These are phyloP conservation scores for Vitis riparia DNA, from an alignment of 164 flowering plant genomes.

Conservation along the genomic window DNA sequence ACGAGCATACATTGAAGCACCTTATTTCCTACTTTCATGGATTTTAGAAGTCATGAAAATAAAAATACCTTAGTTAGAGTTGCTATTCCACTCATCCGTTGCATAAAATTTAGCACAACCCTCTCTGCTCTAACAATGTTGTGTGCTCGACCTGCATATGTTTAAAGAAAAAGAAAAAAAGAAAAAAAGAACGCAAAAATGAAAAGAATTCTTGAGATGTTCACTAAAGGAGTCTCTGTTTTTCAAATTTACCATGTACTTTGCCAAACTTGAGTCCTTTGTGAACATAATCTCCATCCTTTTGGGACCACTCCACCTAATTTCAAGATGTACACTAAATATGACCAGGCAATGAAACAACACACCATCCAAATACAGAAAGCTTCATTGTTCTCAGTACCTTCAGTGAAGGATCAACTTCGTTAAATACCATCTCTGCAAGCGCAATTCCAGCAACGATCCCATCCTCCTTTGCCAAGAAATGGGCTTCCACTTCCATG, in stretches of 20 bases:
- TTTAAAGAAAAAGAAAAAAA: conserved; percentile 5
- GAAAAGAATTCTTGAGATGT: not conserved
- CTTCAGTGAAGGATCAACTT: conserved; percentile 92
- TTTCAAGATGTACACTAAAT: conserved; percentile 6
- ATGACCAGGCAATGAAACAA: conserved; percentile 2
- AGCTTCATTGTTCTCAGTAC: conserved; percentile 29
- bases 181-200: not conserved
- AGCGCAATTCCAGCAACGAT: conserved; percentile 89
- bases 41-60: not conserved
- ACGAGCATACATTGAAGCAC: too few species aligned
- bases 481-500: conserved; percentile 84
- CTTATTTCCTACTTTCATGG: too few species aligned
- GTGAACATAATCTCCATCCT: conserved; percentile 72
- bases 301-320: conserved; percentile 86
- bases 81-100: conserved; percentile 98
- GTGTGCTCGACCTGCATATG: conserved; percentile 74
- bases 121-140: conserved; percentile 87
- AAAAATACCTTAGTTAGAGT: conserved; percentile 73
- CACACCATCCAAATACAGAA: not conserved
- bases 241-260: conserved; percentile 58
- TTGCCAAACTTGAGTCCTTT: conserved; percentile 86
- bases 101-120: conserved; percentile 95
- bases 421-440: conserved; percentile 80
- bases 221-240: too few species aligned
- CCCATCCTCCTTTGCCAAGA: conserved; percentile 92